Evolutionary conservation across 371 early-diverging fungal genomes (phyloP).

Genomic region (Fennellomyces sp.): DNA sequence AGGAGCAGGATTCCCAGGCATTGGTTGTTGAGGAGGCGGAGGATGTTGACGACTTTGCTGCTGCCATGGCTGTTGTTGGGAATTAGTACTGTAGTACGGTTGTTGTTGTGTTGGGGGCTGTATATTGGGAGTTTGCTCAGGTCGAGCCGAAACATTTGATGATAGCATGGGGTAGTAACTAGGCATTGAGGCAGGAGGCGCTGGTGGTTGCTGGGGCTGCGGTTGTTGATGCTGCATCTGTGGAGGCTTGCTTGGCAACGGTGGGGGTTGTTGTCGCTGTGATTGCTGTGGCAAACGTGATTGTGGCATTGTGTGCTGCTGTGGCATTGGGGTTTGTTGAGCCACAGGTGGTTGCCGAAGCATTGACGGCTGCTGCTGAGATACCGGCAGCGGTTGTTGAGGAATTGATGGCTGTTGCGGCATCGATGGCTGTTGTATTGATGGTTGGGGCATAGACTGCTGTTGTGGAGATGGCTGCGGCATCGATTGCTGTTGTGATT

Average conservation of each 20-base stretch:
- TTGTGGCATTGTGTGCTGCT: no score
- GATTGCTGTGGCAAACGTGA: neutral
- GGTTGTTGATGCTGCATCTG: constrained; percentile 4
- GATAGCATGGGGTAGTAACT: constrained; percentile 8
- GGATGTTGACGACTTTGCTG: neutral
- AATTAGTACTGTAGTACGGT: neutral
- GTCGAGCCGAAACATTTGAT: neutral
- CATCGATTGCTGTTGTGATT: neutral
- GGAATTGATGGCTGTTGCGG: neutral
- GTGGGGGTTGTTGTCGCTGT: constrained; percentile 7
- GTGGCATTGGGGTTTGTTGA: neutral
- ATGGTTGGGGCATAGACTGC: neutral
- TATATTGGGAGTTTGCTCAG: neutral
- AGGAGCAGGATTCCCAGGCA: neutral
- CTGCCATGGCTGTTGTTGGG: neutral
- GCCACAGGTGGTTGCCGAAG: neutral
- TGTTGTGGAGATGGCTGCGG: neutral
- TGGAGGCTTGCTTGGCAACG: constrained; percentile 3
- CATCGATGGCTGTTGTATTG: neutral
- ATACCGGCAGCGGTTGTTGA: neutral
- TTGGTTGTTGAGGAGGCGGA: neutral
- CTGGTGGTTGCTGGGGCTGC: neutral
- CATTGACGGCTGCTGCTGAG: neutral
- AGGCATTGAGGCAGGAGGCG: neutral
- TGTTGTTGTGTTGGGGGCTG: neutral